phyloP scores from a whole-genome alignment of 2,329 filamentous ascomycete genomes.

The Pyrenophora seminiperda region DNA sequence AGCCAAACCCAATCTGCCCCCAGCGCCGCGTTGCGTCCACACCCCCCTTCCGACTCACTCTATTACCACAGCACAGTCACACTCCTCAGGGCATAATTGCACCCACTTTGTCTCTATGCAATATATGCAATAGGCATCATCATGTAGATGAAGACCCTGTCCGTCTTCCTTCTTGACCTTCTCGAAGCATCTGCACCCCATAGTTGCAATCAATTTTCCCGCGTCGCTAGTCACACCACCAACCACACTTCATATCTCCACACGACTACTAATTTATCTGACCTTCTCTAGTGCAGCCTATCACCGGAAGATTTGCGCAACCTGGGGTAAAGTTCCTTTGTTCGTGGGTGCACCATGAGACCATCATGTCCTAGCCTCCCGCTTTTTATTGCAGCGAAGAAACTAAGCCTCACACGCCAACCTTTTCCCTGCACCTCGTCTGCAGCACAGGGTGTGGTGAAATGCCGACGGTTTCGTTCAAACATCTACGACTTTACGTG shows the following conservation, averaged over 20 bases:
- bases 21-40: slow-evolving; percentile 16
- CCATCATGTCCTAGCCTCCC: slow-evolving; percentile 23
- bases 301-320: slow-evolving; percentile 41
- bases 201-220: slow-evolving; percentile 42
- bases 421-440: slow-evolving; percentile 9
- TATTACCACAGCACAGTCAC: no score
- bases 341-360: slow-evolving; percentile 29
- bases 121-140: slow-evolving; percentile 3
- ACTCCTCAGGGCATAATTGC: slow-evolving; percentile 24
- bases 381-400: slow-evolving; percentile 21
- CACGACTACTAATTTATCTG: slow-evolving; percentile 37
- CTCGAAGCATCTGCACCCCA: slow-evolving; percentile 43
- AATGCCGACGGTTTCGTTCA: slow-evolving; percentile 6
- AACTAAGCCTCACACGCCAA: slow-evolving; percentile 27
- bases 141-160: slow-evolving; percentile 23
- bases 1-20: slow-evolving; percentile 31
- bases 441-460: slow-evolving; percentile 23
- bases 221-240: slow-evolving; percentile 22
- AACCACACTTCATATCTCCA: slow-evolving; percentile 36
- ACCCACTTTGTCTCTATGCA: slow-evolving; percentile 24
- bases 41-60: slow-evolving; percentile 18
- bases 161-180: slow-evolving; percentile 32
- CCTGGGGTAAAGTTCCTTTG: slow-evolving; percentile 39
- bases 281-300: slow-evolving; percentile 26
- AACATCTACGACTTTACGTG: background rate